These are phyloP conservation scores for Phytophthora hibernalis DNA, from an alignment of 352 stramenopile genomes.

Conservation along the genomic window DNA sequence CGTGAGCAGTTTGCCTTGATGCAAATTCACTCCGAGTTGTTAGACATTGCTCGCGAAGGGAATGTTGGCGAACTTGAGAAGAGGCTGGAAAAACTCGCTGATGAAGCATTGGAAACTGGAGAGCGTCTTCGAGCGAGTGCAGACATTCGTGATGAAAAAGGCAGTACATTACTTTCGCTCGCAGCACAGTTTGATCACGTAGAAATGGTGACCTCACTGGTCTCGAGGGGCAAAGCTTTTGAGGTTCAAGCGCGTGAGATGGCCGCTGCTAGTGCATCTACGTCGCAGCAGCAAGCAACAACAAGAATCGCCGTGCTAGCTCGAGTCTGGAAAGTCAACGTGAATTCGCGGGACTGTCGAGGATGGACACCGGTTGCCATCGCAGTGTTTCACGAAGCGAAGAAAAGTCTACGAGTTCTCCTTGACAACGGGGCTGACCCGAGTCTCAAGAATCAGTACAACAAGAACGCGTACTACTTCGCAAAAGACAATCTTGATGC, in stretches of 20 bases:
- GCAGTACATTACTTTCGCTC: conserved; percentile 77
- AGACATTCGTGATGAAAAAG: conserved; percentile 83
- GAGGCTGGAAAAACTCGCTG: conserved; percentile 72
- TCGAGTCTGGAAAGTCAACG: conserved; percentile 68
- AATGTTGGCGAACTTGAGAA: conserved; percentile 60
- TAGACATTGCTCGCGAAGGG: conserved; percentile 55
- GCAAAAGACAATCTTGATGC: conserved; percentile 91
- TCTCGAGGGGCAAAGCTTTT: conserved; percentile 68
- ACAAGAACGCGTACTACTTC: conserved; percentile 91
- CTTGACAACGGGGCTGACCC: conserved; percentile 85
- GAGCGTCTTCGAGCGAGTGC: conserved; percentile 70
- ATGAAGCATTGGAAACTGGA: conserved; percentile 68
- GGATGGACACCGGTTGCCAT: conserved; percentile 89
- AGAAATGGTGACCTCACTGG: conserved; percentile 62
- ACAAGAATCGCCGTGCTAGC: conserved; percentile 46
- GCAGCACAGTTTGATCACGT: conserved; percentile 75
- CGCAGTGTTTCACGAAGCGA: conserved; percentile 89
- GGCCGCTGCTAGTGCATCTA: conserved; percentile 25
- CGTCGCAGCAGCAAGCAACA: conserved; percentile 33
- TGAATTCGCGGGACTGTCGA: conserved; percentile 80
- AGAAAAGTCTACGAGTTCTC: conserved; percentile 70
- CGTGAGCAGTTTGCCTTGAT: conserved; percentile 84
- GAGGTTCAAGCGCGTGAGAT: conserved; percentile 34
- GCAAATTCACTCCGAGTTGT: conserved; percentile 83
- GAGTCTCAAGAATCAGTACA: conserved; percentile 90